Base-by-base conservation (phyloP, 371 early-diverging fungal genomes). In the Apophysomyces variabilis region DNA sequence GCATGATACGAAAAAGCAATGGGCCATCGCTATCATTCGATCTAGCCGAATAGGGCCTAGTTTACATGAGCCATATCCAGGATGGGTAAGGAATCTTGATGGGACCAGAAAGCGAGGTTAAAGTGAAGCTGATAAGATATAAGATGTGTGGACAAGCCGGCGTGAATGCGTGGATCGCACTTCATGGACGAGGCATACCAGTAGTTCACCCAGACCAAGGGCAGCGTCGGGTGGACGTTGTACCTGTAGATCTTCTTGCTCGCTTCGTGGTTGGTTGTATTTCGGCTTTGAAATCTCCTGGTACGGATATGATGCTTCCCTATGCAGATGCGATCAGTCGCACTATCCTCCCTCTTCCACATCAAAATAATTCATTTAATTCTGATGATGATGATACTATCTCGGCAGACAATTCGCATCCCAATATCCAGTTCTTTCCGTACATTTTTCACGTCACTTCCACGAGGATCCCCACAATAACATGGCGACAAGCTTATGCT, bases 21-120 rank as follows among this genome's bases (percentile, higher is more conserved):
- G 68, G 61, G 77, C 84, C 0, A 65, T 83, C 16, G 77, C 73
- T 38, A 85, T 85, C 59, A 79, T 83, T 16, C 76, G 84, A 46
- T 77, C 82, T 5, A 76, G 77, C 18, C 74, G 80, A 36, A 74
- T 85, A 45, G 78, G 82, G 7, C 77, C 82, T 7, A 75, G 77
- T 56, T 64, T 66, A 4, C 45, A 47, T 4, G 84, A 83, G 26
- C 85, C 85, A 4, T 67, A 75, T 7, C 84, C 81, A 14, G 85
- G 85, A 5, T 83, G 84, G 85, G 83, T 82, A 68, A 61, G 39
- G 21, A 50, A 18, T 26, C 3, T 26, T 26, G 32, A 26, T 26
- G 32, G 32, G 32, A 26, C 3, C 1, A 26, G 32, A 26, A 26
- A 26, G 3, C 32, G 32, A 26, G 3, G 32, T 26, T 26, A 26